Base-by-base conservation (phyloP, 495 filamentous ascomycete genomes). In the Niebla homalea region DNA sequence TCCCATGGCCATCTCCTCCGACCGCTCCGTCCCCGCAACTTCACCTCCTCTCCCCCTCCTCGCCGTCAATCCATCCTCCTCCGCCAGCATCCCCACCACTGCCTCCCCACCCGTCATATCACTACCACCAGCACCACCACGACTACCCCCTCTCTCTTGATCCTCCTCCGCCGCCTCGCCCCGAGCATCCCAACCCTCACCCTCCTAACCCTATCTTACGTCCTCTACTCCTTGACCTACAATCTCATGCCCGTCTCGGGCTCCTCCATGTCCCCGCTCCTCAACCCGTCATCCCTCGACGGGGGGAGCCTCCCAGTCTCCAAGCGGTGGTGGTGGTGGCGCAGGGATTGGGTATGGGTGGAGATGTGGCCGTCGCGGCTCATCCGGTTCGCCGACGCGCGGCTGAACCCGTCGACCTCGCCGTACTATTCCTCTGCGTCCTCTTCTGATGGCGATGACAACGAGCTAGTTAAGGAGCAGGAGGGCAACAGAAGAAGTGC, bases 191-290 rank as follows among this genome's bases (percentile, higher is more conserved):
- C 22, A 43, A 12, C 18, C 15, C 11, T 23, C 25, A 43, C n/a
- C 25, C 14, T n/a, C 39, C 18, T 15, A 26, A 3, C 7, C 48
- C 11, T 35, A 49, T 10, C n/a, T 49, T 12, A 36, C 23, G 20
- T 36, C 48, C 37, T 49, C 53, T 14, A 20, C 48, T 15, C 26
- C n/a, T 8, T 42, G 16, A 14, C 37, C 46, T 70, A 73, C 43
- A 70, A 81, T 52, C 54, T 83, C 23, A 78, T 79, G 57, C 71
- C 71, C 66, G 78, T 88, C 54, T 69, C 65, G 23, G 85, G 85
- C 3, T 68, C 77, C 19, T 84, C 79, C 15, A 90, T 90, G 85
- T 85, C 82, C 48, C 85, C 85, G 0, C 83, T 77, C 62, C 59
- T 90, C 11, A 88, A 88, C 53, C 69, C 78, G 37, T 16, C 39